phyloP scores from a whole-genome alignment of 305 asterid genomes.

The Fraxinus angustifolia region DNA sequence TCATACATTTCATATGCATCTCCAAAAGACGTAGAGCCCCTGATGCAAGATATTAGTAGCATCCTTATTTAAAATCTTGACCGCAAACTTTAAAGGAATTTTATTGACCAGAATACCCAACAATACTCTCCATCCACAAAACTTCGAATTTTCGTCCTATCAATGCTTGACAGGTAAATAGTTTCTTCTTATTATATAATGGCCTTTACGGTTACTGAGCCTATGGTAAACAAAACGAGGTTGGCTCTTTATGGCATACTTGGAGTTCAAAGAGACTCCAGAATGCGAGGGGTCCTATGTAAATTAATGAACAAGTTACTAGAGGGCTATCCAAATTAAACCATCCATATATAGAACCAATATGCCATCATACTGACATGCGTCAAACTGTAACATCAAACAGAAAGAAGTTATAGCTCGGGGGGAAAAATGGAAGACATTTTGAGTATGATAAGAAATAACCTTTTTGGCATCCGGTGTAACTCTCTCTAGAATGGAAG shows the following conservation, averaged over 20 bases:
- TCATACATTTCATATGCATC: background rate
- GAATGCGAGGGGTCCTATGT: background rate
- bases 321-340: background rate
- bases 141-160: background rate
- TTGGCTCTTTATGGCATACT: background rate
- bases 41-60: background rate
- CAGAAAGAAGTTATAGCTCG: background rate
- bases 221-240: background rate
- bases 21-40: background rate
- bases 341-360: background rate
- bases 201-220: background rate
- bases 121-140: background rate
- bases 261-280: background rate
- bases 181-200: background rate
- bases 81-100: background rate
- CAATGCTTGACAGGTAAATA: conserved; percentile 1
- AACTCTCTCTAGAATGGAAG: conserved; percentile 55
- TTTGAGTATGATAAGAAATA: conserved; percentile 6
- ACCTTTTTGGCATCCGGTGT: conserved; percentile 80
- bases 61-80: background rate
- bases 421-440: background rate
- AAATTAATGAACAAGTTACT: background rate
- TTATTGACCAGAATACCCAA: background rate
- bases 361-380: background rate
- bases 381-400: background rate